A percentile compares a stretch with the other conserved stretches of the same genome.
These are phyloP conservation scores for Millerago galiae DNA, from an alignment of 805 yeast genomes.

Conservation along the genomic window DNA sequence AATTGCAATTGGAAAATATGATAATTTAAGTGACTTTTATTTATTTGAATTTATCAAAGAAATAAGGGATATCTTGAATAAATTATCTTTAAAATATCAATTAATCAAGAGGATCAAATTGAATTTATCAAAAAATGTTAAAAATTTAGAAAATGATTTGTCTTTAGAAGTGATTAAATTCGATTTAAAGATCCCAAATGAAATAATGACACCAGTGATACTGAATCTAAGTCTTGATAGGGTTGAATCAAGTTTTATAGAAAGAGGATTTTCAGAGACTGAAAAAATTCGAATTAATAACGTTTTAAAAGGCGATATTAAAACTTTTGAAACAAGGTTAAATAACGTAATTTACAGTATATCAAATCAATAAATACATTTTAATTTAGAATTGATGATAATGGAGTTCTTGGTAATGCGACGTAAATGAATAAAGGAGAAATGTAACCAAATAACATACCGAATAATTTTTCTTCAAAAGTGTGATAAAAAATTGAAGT, in stretches of 20 bases:
- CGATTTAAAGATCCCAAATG: constrained; percentile 9
- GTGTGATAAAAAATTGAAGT: constrained; percentile 85
- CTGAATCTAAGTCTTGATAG: constrained; percentile 12
- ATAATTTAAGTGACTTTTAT: constrained; percentile 12
- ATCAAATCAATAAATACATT: neutral
- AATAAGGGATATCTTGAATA: constrained; percentile 12
- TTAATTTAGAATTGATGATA: neutral
- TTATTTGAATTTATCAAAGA: constrained; percentile 11
- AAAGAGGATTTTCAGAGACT: constrained; percentile 16
- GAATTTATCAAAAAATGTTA: constrained; percentile 6
- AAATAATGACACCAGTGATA: constrained; percentile 7
- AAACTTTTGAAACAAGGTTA: constrained; percentile 10
- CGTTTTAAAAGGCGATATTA: constrained; percentile 17
- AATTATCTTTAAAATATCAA: constrained; percentile 18
- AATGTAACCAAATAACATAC: constrained; percentile 56
- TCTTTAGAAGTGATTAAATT: constrained; percentile 15
- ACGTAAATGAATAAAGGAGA: constrained; percentile 42
- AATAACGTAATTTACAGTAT: constrained; percentile 15
- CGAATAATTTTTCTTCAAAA: constrained; percentile 63
- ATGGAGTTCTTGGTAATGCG: constrained; percentile 7
- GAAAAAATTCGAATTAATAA: constrained; percentile 17
- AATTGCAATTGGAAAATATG: constrained; percentile 12
- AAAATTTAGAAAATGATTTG: constrained; percentile 17
- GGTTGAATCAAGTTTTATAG: constrained; percentile 13
- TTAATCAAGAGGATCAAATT: constrained; percentile 10